These are phyloP conservation scores for Hyaloperonospora arabidopsidis DNA, from an alignment of 352 stramenopile genomes.

Conservation along the genomic window DNA sequence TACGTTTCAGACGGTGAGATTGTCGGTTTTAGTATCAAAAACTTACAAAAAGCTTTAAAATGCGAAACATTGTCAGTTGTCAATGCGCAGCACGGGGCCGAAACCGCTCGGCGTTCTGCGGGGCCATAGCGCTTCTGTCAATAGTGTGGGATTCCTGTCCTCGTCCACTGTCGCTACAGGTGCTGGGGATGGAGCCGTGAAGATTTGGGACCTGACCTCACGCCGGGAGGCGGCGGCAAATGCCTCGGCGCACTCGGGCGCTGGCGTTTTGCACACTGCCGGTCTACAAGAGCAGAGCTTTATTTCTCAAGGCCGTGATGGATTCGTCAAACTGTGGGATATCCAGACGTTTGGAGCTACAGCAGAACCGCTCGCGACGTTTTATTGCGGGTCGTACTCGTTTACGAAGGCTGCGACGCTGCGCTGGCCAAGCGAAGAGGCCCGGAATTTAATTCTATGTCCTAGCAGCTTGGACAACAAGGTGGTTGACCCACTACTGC, in stretches of 20 bases:
- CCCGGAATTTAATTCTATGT: slow-evolving; percentile 30
- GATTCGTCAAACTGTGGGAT: slow-evolving; percentile 65
- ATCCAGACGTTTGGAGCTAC: slow-evolving; percentile 13
- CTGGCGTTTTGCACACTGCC: slow-evolving; percentile 54
- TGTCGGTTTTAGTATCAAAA: too few relatives aligned
- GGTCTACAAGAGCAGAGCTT: slow-evolving; percentile 25
- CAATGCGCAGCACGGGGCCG: slow-evolving; percentile 21
- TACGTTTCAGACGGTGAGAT: too few relatives aligned
- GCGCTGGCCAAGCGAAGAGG: slow-evolving; percentile 27
- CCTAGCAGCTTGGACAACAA: slow-evolving; percentile 38
- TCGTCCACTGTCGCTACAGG: slow-evolving; percentile 38
- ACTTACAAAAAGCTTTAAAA: slow-evolving; percentile 15
- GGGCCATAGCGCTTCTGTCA: slow-evolving; percentile 55
- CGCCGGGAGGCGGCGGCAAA: slow-evolving; percentile 40
- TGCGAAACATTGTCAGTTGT: slow-evolving; percentile 15
- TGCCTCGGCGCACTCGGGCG: slow-evolving; percentile 50
- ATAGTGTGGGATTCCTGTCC: slow-evolving; percentile 48
- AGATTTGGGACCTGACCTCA: slow-evolving; percentile 63
- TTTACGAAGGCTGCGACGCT: slow-evolving; percentile 54
- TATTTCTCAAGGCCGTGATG: slow-evolving; percentile 66
- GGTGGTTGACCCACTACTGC: slow-evolving; percentile 6
- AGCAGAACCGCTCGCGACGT: slow-evolving; percentile 27
- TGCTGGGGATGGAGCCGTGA: slow-evolving; percentile 52
- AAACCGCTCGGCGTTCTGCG: slow-evolving; percentile 55
- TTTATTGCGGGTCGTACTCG: slow-evolving; percentile 56